These are phyloP conservation scores for Venturia asperata DNA, from an alignment of 2,329 filamentous ascomycete species.

Conservation along the genomic window DNA sequence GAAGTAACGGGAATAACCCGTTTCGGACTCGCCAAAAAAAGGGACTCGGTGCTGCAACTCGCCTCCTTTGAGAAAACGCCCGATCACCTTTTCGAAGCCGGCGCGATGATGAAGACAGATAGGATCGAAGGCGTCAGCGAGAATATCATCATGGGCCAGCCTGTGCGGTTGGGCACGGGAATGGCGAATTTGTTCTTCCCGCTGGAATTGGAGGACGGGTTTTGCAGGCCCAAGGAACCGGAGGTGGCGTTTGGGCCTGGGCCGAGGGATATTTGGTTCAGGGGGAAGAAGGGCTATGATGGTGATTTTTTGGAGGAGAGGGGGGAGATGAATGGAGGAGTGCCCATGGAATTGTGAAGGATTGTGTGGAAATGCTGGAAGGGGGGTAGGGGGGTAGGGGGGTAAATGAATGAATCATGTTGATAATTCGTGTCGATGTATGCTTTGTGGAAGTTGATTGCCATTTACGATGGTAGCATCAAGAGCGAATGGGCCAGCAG, in stretches of 20 bases:
- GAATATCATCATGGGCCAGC: slow-evolving; percentile 98
- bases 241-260: slow-evolving; percentile 10
- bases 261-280: slow-evolving; percentile 1
- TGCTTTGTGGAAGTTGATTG: too few species aligned
- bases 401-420: too few species aligned
- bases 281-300: slow-evolving; percentile 8
- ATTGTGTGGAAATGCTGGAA: neutral
- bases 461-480: too few species aligned
- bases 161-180: slow-evolving; percentile 83
- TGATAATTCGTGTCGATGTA: too few species aligned
- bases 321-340: neutral
- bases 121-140: slow-evolving; percentile 89
- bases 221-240: slow-evolving; percentile 28
- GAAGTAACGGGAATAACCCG: slow-evolving; percentile 94
- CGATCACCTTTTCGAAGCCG: slow-evolving; percentile 93
- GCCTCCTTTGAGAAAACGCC: slow-evolving; percentile 98
- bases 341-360: neutral
- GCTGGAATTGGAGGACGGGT: slow-evolving; percentile 59
- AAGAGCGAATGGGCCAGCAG: too few species aligned
- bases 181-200: slow-evolving; percentile 81
- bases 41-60: slow-evolving; percentile 86
- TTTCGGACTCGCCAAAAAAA: slow-evolving; percentile 93
- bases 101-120: slow-evolving; percentile 85
- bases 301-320: neutral
- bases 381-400: too few species aligned